Conservation (phyloP, 352 stramenopile genomes). For the Pythium oligandrum region DNA sequence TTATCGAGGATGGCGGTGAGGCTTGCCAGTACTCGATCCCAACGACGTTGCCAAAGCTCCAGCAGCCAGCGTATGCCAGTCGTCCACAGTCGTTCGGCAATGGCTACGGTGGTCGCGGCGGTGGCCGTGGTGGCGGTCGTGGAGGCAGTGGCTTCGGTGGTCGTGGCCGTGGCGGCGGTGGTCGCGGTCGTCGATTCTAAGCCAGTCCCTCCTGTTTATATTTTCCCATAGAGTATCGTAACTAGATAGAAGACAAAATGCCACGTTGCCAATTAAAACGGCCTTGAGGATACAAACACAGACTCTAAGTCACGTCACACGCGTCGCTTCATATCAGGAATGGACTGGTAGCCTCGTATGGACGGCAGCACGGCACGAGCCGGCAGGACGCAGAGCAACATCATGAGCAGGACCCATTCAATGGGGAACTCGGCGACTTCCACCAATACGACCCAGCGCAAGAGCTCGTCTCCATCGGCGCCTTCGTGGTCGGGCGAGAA, state of each 20-base stretch:
- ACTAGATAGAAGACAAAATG: too few relatives aligned
- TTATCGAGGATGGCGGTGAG: slow-evolving; percentile 64
- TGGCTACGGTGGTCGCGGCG: slow-evolving; percentile 28
- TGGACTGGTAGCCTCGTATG: slow-evolving; percentile 52
- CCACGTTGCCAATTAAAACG: too few relatives aligned
- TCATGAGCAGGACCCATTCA: slow-evolving; percentile 56
- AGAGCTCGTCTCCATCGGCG: slow-evolving; percentile 12
- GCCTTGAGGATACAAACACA: too few relatives aligned
- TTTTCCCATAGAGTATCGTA: too few relatives aligned
- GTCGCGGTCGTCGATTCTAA: slow-evolving; percentile 21
- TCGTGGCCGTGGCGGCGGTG: slow-evolving; percentile 25
- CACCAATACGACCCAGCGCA: slow-evolving; percentile 57
- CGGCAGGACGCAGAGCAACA: slow-evolving; percentile 51
- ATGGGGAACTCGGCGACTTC: slow-evolving; percentile 58
- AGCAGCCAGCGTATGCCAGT: slow-evolving; percentile 55
- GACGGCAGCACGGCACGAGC: slow-evolving; percentile 42
- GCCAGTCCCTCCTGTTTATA: not conserved
- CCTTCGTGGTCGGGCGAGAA: slow-evolving; percentile 31
- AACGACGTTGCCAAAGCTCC: slow-evolving; percentile 72
- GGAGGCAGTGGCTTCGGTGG: slow-evolving; percentile 29
- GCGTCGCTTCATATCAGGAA: slow-evolving; percentile 15
- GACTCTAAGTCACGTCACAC: too few relatives aligned
- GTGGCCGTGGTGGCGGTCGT: slow-evolving; percentile 32
- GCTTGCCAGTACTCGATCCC: slow-evolving; percentile 74
- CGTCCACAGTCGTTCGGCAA: slow-evolving; percentile 31